Conservation (phyloP, 1,284 basidiomycete genomes). For the Amylostereum chailletii region DNA sequence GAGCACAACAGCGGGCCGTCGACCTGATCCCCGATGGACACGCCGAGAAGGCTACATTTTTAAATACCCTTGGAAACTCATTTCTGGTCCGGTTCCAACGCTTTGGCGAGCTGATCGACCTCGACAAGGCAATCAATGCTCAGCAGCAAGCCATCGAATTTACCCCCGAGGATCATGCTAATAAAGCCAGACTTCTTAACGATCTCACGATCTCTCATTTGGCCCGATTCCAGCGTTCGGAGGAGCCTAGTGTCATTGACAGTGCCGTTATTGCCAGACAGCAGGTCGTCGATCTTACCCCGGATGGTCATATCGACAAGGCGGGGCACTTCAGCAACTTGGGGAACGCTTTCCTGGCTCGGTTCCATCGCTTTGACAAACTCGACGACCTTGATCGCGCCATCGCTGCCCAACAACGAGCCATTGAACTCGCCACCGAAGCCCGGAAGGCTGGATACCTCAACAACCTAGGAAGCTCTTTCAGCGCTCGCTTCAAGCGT, state of each 20-base stretch:
- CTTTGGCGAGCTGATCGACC: neutral
- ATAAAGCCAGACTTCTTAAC: neutral
- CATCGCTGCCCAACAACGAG: neutral
- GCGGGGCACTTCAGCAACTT: neutral
- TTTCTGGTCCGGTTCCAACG: neutral
- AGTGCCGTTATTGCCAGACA: neutral
- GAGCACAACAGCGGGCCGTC: neutral
- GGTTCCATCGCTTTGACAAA: neutral
- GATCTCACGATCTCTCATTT: neutral
- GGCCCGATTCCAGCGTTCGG: neutral
- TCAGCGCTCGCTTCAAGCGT: neutral
- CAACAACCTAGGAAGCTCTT: neutral
- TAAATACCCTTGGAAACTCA: neutral
- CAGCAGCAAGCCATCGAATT: neutral
- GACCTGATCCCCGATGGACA: neutral
- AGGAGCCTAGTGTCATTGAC: neutral
- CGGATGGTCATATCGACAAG: neutral
- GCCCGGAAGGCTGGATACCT: neutral
- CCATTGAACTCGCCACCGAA: neutral
- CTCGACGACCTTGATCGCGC: neutral
- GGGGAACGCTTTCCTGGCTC: neutral
- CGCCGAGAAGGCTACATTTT: neutral
- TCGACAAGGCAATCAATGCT: neutral
- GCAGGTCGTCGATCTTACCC: neutral
- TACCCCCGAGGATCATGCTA: neutral